A percentile compares a stretch with the other conserved stretches of the same genome.
phyloP scores from a whole-genome alignment of 768 basidiomycete genomes.

The Neoboletus subvelutipes region DNA sequence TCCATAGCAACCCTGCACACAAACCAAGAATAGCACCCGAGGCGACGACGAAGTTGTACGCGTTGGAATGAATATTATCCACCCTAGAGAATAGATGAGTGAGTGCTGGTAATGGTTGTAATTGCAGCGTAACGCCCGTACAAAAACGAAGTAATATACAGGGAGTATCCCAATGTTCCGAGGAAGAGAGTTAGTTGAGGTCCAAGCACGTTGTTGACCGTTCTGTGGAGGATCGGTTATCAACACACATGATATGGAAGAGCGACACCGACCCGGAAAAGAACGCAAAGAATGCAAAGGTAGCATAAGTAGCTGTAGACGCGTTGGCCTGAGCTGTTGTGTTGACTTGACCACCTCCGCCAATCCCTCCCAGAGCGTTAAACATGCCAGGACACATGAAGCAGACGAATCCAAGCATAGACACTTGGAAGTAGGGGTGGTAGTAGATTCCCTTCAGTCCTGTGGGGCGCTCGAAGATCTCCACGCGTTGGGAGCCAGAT shows the following conservation, averaged over 20 bases:
- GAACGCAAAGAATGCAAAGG: conserved; percentile 61
- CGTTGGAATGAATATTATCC: conserved; percentile 65
- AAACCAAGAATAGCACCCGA: conserved; percentile 73
- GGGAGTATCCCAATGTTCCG: conserved; percentile 72
- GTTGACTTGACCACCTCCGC: conserved; percentile 75
- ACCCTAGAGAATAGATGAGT: conserved; percentile 41
- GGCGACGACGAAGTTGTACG: conserved; percentile 63
- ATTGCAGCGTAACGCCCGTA: conserved; percentile 34
- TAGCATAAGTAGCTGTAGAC: conserved; percentile 65
- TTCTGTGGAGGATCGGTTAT: conserved; percentile 38
- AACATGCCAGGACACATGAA: conserved; percentile 70
- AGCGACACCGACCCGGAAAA: conserved; percentile 59
- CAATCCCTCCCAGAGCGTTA: conserved; percentile 78
- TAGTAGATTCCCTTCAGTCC: conserved; percentile 59
- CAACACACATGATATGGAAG: background rate
- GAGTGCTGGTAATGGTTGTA: background rate
- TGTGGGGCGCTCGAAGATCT: conserved; percentile 46
- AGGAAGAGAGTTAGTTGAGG: conserved; percentile 68
- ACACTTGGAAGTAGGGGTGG: conserved; percentile 45
- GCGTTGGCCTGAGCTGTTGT: conserved; percentile 65
- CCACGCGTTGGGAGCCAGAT: conserved; percentile 25
- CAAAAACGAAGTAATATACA: conserved; percentile 77
- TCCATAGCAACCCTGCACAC: conserved; percentile 74
- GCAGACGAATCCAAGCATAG: conserved; percentile 64
- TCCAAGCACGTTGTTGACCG: conserved; percentile 82